These are phyloP conservation scores for Withania somnifera DNA, from an alignment of 305 asterid species.

Conservation along the genomic window DNA sequence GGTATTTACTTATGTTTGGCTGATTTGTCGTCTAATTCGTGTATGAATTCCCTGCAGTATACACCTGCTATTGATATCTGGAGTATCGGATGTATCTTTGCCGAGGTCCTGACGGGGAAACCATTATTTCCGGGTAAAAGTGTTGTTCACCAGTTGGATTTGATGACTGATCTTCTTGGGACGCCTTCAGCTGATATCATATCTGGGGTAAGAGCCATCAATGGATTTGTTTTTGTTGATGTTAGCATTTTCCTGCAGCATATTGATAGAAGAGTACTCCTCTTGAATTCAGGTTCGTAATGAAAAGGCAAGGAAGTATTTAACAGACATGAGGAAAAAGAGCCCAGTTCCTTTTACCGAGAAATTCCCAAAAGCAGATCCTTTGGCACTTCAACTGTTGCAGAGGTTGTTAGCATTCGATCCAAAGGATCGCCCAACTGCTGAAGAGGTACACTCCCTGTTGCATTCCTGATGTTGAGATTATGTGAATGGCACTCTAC, in stretches of 20 bases:
- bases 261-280: background rate
- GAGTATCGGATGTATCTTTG: conserved; percentile 49
- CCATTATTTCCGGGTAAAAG: conserved; percentile 52
- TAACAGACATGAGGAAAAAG: conserved; percentile 36
- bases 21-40: background rate
- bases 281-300: conserved; percentile 34
- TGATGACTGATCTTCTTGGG: conserved; percentile 48
- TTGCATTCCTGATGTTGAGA: background rate
- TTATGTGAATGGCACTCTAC: background rate
- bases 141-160: conserved; percentile 48
- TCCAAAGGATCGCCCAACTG: conserved; percentile 51
- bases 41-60: conserved; percentile 25
- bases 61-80: conserved; percentile 49
- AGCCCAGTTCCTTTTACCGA: conserved; percentile 24
- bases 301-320: conserved; percentile 46
- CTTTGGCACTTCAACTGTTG: conserved; percentile 30
- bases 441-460: conserved; percentile 27
- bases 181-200: conserved; percentile 59
- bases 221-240: background rate
- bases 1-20: conserved; percentile 16
- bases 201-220: conserved; percentile 45
- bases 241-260: background rate
- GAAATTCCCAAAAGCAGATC: conserved; percentile 31
- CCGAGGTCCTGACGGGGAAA: conserved; percentile 40
- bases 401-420: conserved; percentile 40